Percentiles rank a stretch among this genome's conserved stretches.
Evolutionary conservation across 805 yeast species (phyloP).

Genomic region (Clavispora fructus): DNA sequence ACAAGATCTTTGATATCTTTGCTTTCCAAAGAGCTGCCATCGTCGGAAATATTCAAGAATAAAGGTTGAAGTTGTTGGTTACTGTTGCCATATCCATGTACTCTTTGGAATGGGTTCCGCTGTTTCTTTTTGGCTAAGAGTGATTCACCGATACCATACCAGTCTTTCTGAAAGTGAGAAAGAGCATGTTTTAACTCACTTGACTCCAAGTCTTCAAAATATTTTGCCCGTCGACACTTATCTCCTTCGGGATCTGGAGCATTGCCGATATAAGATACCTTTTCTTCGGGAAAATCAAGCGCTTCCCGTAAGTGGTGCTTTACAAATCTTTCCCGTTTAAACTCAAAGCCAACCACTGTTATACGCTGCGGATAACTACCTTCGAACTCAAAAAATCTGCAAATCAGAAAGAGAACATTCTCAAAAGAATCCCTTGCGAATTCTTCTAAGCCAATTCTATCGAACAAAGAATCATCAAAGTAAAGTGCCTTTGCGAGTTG

Average conservation of each 20-base stretch:
- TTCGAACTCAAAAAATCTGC: constrained; percentile 44
- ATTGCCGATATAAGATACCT: constrained; percentile 49
- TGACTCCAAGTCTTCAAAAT: constrained; percentile 41
- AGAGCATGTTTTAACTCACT: constrained; percentile 54
- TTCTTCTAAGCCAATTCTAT: constrained; percentile 52
- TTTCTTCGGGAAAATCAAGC: constrained; percentile 33
- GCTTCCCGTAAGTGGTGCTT: constrained; percentile 47
- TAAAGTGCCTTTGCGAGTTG: constrained; percentile 35
- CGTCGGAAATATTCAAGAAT: constrained; percentile 3
- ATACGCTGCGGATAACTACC: constrained; percentile 46
- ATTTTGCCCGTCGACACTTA: constrained; percentile 22
- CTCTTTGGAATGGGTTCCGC: constrained; percentile 54
- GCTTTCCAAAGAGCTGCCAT: no score
- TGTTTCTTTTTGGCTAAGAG: constrained; percentile 42
- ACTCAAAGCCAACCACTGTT: constrained; percentile 68
- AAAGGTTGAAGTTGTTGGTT: constrained; percentile 18
- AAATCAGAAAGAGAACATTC: constrained; percentile 59
- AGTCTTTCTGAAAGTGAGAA: constrained; percentile 47
- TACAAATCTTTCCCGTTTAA: constrained; percentile 59
- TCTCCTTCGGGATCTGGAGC: constrained; percentile 46
- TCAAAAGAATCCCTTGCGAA: constrained; percentile 78
- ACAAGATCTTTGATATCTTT: neutral
- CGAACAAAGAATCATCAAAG: constrained; percentile 3
- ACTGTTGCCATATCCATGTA: constrained; percentile 30
- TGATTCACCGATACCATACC: constrained; percentile 48